phyloP scores from a whole-genome alignment of 805 yeast species.

The Blastobotrys parvus region DNA sequence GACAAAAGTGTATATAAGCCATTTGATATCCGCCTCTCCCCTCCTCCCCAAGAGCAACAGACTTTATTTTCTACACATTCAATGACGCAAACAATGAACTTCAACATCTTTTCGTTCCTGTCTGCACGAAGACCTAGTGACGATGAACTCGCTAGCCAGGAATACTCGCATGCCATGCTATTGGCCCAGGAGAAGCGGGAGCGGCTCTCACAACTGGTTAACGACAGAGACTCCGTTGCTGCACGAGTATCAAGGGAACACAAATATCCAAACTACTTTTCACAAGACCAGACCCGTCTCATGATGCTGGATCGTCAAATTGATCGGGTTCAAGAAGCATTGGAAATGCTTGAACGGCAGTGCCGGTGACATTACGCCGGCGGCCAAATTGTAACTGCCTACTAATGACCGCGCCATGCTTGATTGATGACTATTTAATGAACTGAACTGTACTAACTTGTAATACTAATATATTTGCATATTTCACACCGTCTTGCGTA shows the following conservation, averaged over 20 bases:
- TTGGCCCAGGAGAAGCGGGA: background rate
- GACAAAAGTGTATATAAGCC: too few relatives aligned
- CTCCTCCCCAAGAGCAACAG: too few relatives aligned
- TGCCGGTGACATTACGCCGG: too few relatives aligned
- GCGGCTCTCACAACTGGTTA: background rate
- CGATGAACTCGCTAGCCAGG: background rate
- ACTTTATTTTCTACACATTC: too few relatives aligned
- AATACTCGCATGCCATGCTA: background rate
- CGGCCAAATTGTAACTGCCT: too few relatives aligned
- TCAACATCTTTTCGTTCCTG: background rate
- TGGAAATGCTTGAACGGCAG: too few relatives aligned
- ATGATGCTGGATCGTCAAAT: slow-evolving; percentile 4
- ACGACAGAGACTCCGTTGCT: background rate
- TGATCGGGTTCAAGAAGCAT: slow-evolving; percentile 1
- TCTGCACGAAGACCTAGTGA: background rate
- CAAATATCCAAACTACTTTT: slow-evolving; percentile 5
- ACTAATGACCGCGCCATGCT: too few relatives aligned
- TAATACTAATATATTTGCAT: too few relatives aligned
- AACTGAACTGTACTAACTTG: too few relatives aligned
- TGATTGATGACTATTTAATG: too few relatives aligned
- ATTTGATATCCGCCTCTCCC: too few relatives aligned
- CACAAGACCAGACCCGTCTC: slow-evolving; percentile 4
- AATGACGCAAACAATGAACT: background rate
- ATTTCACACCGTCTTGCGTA: too few relatives aligned
- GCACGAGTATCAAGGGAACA: slow-evolving; percentile 3